Conservation (phyloP, 2,329 filamentous ascomycete genomes). For the Didymella arachidicola region DNA sequence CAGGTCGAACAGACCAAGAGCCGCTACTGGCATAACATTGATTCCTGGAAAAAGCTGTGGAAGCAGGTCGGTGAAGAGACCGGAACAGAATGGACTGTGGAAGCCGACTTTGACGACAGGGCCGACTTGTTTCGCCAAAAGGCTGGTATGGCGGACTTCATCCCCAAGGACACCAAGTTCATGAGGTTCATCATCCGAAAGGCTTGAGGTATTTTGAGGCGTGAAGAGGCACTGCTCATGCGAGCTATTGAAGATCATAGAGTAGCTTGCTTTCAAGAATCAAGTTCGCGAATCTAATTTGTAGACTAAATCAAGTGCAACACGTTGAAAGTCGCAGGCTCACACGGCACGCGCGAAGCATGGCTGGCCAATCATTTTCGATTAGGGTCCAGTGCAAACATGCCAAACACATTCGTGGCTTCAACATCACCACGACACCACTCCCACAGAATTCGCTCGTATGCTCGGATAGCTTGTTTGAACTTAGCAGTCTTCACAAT, state of each 20-base stretch:
- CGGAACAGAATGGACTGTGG: conserved; percentile 47
- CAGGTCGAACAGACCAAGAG: conserved; percentile 25
- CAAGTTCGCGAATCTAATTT: background rate
- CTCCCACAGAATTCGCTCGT: conserved; percentile 4
- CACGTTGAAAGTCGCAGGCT: background rate
- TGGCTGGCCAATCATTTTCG: conserved; percentile 31
- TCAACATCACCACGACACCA: conserved; percentile 32
- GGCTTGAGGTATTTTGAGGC: background rate
- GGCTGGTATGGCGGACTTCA: conserved; percentile 25
- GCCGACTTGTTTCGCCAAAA: conserved; percentile 31
- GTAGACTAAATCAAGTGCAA: background rate
- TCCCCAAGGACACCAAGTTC: conserved; percentile 36
- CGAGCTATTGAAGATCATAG: background rate
- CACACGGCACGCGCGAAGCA: background rate
- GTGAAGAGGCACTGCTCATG: background rate
- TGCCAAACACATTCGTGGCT: conserved; percentile 46
- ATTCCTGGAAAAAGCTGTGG: conserved; percentile 51
- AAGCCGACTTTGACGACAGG: conserved; percentile 37
- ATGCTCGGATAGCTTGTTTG: background rate
- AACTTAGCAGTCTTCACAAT: conserved; percentile 26
- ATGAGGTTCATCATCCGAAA: conserved; percentile 39
- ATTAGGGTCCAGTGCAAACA: conserved; percentile 37
- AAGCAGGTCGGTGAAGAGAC: conserved; percentile 50
- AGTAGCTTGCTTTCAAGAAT: background rate
- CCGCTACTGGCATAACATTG: conserved; percentile 50